A percentile compares a stretch with the other conserved stretches of the same genome.
Evolutionary conservation across 805 yeast species (phyloP).

Genomic region (Zygotorulaspora florentina): DNA sequence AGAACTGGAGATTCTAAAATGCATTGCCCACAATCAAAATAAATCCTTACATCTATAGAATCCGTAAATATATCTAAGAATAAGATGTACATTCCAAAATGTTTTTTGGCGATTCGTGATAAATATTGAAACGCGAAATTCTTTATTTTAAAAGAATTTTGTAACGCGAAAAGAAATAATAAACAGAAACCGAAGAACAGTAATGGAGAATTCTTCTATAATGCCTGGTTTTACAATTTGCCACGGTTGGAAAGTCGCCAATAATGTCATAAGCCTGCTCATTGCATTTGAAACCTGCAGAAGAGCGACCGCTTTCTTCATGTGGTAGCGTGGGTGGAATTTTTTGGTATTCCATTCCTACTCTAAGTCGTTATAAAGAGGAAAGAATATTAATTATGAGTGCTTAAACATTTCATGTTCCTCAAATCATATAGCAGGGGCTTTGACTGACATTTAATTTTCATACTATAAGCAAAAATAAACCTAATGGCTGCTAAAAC

Average conservation of each 20-base stretch:
- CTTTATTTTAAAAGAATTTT: not conserved
- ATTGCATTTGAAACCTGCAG: not conserved
- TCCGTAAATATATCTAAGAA: not conserved
- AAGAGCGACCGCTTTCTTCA: too few species aligned
- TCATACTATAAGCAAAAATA: not conserved
- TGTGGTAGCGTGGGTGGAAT: too few species aligned
- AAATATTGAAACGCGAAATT: not conserved
- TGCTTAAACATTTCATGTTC: too few species aligned
- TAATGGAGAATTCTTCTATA: not conserved
- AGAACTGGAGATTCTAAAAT: slow-evolving; percentile 72
- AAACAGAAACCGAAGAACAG: not conserved
- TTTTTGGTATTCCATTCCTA: too few species aligned
- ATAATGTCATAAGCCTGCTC: not conserved
- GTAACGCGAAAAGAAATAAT: not conserved
- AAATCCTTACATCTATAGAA: not conserved
- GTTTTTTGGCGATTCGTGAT: not conserved
- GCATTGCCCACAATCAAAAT: not conserved
- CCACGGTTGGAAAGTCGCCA: not conserved
- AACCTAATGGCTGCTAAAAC: not conserved
- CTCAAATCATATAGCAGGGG: too few species aligned
- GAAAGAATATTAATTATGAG: too few species aligned
- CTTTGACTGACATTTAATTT: too few species aligned
- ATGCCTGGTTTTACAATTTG: not conserved
- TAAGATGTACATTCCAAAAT: not conserved
- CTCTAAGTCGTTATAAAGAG: too few species aligned